Percentiles rank a stretch among this genome's conserved stretches.
phyloP scores from a whole-genome alignment of 208 protist species.

The Leishmania arabica region DNA sequence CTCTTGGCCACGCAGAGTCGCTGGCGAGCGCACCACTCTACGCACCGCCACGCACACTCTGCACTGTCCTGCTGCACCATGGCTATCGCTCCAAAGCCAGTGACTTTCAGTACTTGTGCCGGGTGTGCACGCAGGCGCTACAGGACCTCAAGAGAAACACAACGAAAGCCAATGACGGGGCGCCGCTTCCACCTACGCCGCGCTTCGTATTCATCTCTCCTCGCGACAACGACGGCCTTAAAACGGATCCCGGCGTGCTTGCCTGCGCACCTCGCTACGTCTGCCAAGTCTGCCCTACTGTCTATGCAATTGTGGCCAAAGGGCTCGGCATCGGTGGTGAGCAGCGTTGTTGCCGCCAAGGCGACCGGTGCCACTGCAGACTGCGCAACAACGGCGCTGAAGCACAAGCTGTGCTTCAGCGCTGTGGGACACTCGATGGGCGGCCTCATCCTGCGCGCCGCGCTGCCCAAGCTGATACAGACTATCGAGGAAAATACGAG shows the following conservation, averaged over 20 bases:
- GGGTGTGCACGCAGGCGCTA: background rate
- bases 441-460: conserved; percentile 60
- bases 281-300: conserved; percentile 15
- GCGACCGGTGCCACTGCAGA: background rate
- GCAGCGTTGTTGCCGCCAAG: background rate
- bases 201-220: conserved; percentile 34
- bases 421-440: conserved; percentile 70
- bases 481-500: background rate
- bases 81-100: conserved; percentile 49
- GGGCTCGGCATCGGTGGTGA: background rate
- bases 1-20: background rate
- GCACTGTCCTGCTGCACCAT: conserved; percentile 67
- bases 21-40: background rate
- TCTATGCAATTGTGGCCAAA: background rate
- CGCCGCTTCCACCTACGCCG: background rate
- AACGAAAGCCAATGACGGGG: too few species aligned
- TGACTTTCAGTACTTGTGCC: conserved; percentile 45
- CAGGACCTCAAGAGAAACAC: background rate
- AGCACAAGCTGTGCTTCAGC: conserved; percentile 40
- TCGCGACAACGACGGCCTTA: conserved; percentile 29
- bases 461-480: conserved; percentile 40
- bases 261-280: conserved; percentile 38
- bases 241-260: conserved; percentile 45
- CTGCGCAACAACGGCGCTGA: conserved; percentile 3
- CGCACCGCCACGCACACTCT: background rate